Evolutionary conservation across 2,329 filamentous ascomycete genomes (phyloP).

Genomic region (Grosmannia huntii): DNA sequence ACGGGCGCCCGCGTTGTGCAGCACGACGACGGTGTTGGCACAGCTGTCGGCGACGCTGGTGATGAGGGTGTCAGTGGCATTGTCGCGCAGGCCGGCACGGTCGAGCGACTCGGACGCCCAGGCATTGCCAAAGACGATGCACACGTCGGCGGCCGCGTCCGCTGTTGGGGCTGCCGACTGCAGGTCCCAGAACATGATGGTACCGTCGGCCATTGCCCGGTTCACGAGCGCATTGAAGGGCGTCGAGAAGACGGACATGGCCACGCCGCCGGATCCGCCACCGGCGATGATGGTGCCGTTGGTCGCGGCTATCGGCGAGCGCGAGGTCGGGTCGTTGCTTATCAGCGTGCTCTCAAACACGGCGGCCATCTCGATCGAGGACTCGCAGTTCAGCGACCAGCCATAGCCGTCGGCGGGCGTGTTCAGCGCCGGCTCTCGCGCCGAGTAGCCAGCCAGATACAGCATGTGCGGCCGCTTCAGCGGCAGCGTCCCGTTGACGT

Average conservation of each 20-base stretch:
- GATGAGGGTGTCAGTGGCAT: conserved; percentile 37
- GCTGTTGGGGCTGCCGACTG: conserved; percentile 36
- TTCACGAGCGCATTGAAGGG: conserved; percentile 21
- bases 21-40: conserved; percentile 44
- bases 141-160: conserved; percentile 39
- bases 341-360: conserved; percentile 44
- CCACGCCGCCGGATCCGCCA: conserved; percentile 36
- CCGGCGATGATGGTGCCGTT: conserved; percentile 38
- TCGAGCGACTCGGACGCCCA: conserved; percentile 54
- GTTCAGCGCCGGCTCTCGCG: conserved; percentile 34
- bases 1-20: conserved; percentile 49
- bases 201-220: conserved; percentile 39
- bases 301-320: conserved; percentile 33
- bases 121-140: conserved; percentile 42
- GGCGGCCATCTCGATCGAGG: conserved; percentile 23
- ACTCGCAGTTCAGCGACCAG: conserved; percentile 15
- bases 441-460: conserved; percentile 46
- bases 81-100: conserved; percentile 43
- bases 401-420: conserved; percentile 21
- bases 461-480: conserved; percentile 43
- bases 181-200: conserved; percentile 42
- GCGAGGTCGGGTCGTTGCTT: neutral
- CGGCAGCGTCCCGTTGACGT: conserved; percentile 48
- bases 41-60: conserved; percentile 35
- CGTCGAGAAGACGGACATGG: conserved; percentile 28